Conservation (phyloP, 2,329 filamentous ascomycete genomes). For the Leptographium radiaticola region DNA sequence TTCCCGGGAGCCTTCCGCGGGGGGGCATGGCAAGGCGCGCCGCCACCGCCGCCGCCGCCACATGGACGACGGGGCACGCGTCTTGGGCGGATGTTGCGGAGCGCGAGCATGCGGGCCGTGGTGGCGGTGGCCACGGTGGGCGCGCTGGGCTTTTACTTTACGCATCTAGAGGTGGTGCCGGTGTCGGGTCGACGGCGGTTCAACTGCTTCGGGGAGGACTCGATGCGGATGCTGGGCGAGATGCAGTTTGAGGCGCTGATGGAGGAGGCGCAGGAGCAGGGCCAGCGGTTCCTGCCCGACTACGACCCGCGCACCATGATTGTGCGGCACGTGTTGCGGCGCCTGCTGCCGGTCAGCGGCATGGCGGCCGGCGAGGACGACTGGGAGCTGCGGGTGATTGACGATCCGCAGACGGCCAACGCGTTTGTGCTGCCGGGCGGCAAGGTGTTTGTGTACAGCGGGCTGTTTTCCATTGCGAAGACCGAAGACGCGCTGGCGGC, state of each 20-base stretch:
- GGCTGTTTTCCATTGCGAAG: conserved; percentile 53
- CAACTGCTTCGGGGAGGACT: conserved; percentile 48
- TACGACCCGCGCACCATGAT: conserved; percentile 41
- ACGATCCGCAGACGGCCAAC: conserved; percentile 52
- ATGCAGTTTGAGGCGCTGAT: conserved; percentile 45
- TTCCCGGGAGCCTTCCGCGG: background rate
- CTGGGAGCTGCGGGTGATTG: conserved; percentile 66
- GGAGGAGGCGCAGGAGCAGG: conserved; percentile 35
- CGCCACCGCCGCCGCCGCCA: background rate
- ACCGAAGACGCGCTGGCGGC: conserved; percentile 60
- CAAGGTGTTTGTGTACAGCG: conserved; percentile 69
- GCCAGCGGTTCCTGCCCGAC: conserved; percentile 41
- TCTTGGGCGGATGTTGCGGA: conserved; percentile 5
- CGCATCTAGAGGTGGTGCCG: conserved; percentile 59
- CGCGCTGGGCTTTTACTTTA: conserved; percentile 47
- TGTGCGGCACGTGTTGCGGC: conserved; percentile 51
- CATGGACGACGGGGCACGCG: background rate
- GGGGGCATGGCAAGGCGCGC: background rate
- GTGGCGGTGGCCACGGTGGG: conserved; percentile 26
- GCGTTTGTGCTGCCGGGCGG: conserved; percentile 69
- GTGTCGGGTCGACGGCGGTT: conserved; percentile 60
- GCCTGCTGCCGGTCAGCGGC: conserved; percentile 55
- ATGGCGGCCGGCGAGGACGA: conserved; percentile 32
- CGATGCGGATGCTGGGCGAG: conserved; percentile 39
- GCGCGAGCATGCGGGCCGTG: conserved; percentile 25